Conservation (phyloP, 306 rosid species). For the Arachis hypogaea region DNA sequence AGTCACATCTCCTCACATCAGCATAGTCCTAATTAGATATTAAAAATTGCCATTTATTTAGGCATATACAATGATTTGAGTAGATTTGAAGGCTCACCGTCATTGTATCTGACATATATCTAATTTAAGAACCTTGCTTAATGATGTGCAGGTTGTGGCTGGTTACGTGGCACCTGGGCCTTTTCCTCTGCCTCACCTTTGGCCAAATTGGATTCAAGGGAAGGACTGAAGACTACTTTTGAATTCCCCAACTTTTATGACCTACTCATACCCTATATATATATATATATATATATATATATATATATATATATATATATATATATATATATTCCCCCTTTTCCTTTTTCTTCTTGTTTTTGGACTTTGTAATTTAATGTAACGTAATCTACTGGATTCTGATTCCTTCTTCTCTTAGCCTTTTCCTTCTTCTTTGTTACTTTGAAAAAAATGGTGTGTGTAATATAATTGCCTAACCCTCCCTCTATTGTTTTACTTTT, state of each 20-base stretch:
- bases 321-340: neutral
- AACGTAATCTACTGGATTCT: neutral
- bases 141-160: conserved; percentile 73
- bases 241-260: conserved; percentile 32
- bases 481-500: neutral
- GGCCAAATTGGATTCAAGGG: conserved; percentile 99
- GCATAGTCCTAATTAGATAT: neutral
- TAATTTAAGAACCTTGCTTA: neutral
- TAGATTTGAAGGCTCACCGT: neutral
- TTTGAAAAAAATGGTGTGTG: neutral
- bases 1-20: neutral
- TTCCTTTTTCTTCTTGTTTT: conserved; percentile 8
- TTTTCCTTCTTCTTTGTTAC: neutral
- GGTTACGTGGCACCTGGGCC: conserved; percentile 87
- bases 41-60: no score
- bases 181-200: conserved; percentile 75
- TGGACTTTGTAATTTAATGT: conserved; percentile 23
- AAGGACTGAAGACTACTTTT: conserved; percentile 86
- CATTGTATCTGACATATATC: neutral
- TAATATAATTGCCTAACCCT: neutral
- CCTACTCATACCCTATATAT: no score
- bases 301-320: no score
- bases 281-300: neutral
- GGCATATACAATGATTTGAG: no score
- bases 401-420: neutral